A percentile compares a stretch with the other conserved stretches of the same genome.
Evolutionary conservation across 768 basidiomycete genomes (phyloP).

Genomic region (Tricholoma saponaceum): DNA sequence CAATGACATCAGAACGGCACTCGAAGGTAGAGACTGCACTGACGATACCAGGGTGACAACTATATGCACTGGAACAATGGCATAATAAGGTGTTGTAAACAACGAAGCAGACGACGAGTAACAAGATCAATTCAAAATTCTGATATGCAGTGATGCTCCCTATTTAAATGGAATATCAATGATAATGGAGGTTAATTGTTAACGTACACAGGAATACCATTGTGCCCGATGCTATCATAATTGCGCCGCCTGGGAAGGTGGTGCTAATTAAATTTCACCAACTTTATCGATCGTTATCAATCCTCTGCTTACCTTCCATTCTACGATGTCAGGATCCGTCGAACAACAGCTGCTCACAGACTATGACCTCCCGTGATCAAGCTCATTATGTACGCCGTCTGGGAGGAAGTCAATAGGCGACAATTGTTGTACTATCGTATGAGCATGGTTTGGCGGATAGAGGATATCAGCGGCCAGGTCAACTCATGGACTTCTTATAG

Average conservation of each 20-base stretch:
- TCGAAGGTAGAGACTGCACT: conserved; percentile 20
- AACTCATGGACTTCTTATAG: conserved; percentile 1
- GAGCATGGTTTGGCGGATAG: not conserved
- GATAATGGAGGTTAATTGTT: not conserved
- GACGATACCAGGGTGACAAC: conserved; percentile 19
- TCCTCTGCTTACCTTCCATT: not conserved
- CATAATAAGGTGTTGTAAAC: not conserved
- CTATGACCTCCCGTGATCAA: not conserved
- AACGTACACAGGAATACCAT: not conserved
- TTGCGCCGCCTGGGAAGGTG: not conserved
- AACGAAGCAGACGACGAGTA: not conserved
- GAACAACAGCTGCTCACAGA: not conserved
- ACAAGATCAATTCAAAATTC: not conserved
- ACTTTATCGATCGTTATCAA: not conserved
- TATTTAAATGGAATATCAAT: not conserved
- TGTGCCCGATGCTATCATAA: not conserved
- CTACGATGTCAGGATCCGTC: not conserved
- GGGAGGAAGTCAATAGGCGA: not conserved
- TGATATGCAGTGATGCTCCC: not conserved
- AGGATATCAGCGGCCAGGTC: not conserved
- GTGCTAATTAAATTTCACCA: not conserved
- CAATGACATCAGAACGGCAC: conserved; percentile 10
- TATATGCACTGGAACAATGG: conserved; percentile 2
- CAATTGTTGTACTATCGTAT: not conserved
- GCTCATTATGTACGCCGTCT: not conserved